Conservation (phyloP, 2,329 filamentous ascomycete species). For the Ophiostoma montium region DNA sequence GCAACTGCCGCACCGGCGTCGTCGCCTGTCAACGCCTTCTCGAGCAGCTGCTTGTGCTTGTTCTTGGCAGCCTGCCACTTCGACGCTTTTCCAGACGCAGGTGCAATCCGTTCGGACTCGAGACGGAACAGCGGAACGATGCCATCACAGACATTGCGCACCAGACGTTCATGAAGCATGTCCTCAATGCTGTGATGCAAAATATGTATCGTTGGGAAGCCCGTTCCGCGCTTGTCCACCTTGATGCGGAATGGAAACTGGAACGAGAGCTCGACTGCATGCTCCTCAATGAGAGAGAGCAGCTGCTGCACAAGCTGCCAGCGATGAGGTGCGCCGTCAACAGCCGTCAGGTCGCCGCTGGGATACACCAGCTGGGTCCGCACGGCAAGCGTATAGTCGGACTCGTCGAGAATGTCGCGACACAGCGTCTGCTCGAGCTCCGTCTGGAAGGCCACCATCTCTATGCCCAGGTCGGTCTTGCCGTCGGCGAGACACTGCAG, state of each 20-base stretch:
- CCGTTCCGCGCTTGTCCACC: slow-evolving; percentile 24
- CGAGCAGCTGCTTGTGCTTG: not conserved
- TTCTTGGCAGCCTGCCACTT: not conserved
- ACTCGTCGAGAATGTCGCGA: slow-evolving; percentile 53
- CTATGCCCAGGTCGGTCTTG: slow-evolving; percentile 23
- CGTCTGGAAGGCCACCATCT: slow-evolving; percentile 36
- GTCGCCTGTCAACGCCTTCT: not conserved
- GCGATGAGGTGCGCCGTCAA: slow-evolving; percentile 39
- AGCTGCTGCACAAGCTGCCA: slow-evolving; percentile 33
- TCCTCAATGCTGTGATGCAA: slow-evolving; percentile 33
- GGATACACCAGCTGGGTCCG: slow-evolving; percentile 46
- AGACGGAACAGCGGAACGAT: slow-evolving; percentile 17
- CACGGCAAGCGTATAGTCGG: slow-evolving; percentile 38
- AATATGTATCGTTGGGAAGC: slow-evolving; percentile 44
- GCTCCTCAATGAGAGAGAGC: slow-evolving; percentile 25
- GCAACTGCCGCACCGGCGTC: not conserved
- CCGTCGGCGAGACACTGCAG: slow-evolving; percentile 39
- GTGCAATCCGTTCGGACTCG: not conserved
- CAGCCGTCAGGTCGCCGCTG: slow-evolving; percentile 28
- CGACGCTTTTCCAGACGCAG: not conserved
- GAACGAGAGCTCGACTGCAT: slow-evolving; percentile 23
- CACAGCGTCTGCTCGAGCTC: slow-evolving; percentile 31
- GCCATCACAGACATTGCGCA: slow-evolving; percentile 26
- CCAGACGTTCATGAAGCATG: slow-evolving; percentile 25
- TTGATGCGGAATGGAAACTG: slow-evolving; percentile 31